Evolutionary conservation across 495 filamentous ascomycete genomes (phyloP), one percentile per base, ranked within the genome.

Genomic region (Daldinia grandis): DNA sequence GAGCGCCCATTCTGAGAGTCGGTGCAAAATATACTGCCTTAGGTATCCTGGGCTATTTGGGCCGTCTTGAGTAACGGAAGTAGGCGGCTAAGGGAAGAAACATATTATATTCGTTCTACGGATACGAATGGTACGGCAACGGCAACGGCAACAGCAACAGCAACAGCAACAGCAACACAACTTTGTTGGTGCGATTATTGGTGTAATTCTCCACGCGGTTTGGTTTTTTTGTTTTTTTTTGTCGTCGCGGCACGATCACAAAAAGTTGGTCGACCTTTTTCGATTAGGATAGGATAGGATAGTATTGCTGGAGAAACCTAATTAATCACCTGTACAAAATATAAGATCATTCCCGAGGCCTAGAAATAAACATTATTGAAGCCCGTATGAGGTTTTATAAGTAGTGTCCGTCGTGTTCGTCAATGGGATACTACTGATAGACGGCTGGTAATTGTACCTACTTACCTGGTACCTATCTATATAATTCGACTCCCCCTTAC

Each of bases 241-340:
- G 42, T 54, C 31, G 56, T 64, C 38, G n/a, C 24, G 49, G 55
- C 28, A 51, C 27, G 44, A 64, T 50, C 33, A 49, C 14, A 44
- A 37, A 35, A 51, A 55, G 51, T 24, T 25, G 49, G 38, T 56
- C 61, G 30, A 24, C 19, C 27, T 61, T 55, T 61, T 57, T 61
- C 38, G 50, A 64, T 58, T 70, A 30, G 25, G 19, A 47, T 47
- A 64, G 25, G 19, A 47, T 47, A 64, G 50, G 54, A 64, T 62
- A 63, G 42, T 50, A 40, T 62, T 30, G 58, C 35, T 58, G 33
- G 37, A 62, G 63, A 59, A 62, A 17, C 44, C 53, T 63, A 66
- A 66, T 62, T 28, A 44, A 62, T 61, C 42, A 49, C n/a, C 38
- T 31, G 35, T 47, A 47, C 42, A 47, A 24, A 47, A 47, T 47